Base-by-base conservation (phyloP, 2,329 filamentous ascomycete genomes). In the Xylaria sp. region DNA sequence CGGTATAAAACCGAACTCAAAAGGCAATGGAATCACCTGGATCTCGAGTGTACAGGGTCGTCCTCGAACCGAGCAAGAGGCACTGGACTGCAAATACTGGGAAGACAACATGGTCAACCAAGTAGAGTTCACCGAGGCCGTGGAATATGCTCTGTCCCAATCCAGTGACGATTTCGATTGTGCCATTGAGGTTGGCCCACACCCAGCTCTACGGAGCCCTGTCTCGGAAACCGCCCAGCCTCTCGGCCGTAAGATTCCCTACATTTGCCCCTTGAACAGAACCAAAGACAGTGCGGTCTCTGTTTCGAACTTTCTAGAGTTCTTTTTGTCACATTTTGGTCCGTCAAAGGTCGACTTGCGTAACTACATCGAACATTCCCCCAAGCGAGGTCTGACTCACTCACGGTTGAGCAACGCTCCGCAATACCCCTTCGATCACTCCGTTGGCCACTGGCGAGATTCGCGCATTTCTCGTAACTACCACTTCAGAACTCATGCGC, bases 371-470 rank as follows among this genome's bases (percentile, higher is more conserved):
- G 61, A 73, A 28, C 73, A 75, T 60, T 75, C 72, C 1, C 56
- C 68, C 7, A 46, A 56, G n/a, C 52, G 55, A 0, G 33, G 43
- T 10, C 6, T 71, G 8, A 25, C 67, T 18, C 20, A 39, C 20
- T 64, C 52, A n/a, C 68, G 65, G 10, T 66, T 79, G 5, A 23
- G 54, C 1, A 68, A 78, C 43, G 65, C 83, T 0, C 85, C 85
- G 0, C 66, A 74, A 0, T 88, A 87, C 65, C 79, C 82, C 0
- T 87, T 85, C 83, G 82, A 86, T 52, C 84, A 86, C 71, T 79
- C 80, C 1, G 79, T 80, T 31, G 66, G 72, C 0, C 79, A 83
- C 69, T 85, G 82, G 77, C 78, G 81, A 25, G 82, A 86, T 67
- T 82, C 83, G 18, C 79, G 83, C 3, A 72, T 84, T 5, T 82